Evolutionary conservation across 441 rosid genomes (phyloP).

Genomic region (Viola pubescens): DNA sequence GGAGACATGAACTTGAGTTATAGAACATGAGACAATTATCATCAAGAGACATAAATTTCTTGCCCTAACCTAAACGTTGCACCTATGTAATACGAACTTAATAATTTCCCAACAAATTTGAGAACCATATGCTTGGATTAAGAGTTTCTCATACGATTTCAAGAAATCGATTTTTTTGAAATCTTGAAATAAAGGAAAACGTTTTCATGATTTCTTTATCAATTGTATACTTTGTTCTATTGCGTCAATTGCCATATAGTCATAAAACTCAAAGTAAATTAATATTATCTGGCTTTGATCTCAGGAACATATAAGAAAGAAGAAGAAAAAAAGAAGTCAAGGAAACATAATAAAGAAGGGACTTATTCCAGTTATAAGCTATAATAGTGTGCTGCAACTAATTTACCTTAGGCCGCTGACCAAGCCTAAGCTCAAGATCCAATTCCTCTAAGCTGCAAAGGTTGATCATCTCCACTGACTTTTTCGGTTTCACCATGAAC

Average conservation of each 20-base stretch:
- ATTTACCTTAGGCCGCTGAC: constrained; percentile 53
- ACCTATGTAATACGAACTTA: no score
- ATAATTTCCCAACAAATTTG: no score
- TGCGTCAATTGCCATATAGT: constrained; percentile 1
- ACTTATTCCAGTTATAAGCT: constrained; percentile 7
- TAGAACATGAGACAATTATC: no score
- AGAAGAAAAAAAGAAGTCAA: constrained; percentile 12
- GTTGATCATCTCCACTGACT: constrained; percentile 29
- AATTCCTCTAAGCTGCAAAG: constrained; percentile 45
- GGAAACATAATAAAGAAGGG: constrained; percentile 13
- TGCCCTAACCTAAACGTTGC: no score
- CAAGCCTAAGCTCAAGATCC: constrained; percentile 97
- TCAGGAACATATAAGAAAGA: constrained; percentile 13
- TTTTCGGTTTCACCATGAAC: constrained; percentile 28
- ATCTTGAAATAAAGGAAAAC: no score
- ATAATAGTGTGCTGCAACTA: constrained; percentile 22
- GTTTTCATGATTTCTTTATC: no score
- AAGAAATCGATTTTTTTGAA: no score
- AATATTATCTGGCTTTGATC: constrained; percentile 9
- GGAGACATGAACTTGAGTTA: no score
- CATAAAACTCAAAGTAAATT: constrained; percentile 26
- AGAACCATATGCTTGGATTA: no score
- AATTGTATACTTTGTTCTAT: no score
- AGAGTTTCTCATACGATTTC: no score
- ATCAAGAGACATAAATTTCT: no score